Evolutionary conservation across 1,284 basidiomycete genomes (phyloP), one percentile per base, ranked within the genome.

Genomic region (Singerocomus rubriflavus): DNA sequence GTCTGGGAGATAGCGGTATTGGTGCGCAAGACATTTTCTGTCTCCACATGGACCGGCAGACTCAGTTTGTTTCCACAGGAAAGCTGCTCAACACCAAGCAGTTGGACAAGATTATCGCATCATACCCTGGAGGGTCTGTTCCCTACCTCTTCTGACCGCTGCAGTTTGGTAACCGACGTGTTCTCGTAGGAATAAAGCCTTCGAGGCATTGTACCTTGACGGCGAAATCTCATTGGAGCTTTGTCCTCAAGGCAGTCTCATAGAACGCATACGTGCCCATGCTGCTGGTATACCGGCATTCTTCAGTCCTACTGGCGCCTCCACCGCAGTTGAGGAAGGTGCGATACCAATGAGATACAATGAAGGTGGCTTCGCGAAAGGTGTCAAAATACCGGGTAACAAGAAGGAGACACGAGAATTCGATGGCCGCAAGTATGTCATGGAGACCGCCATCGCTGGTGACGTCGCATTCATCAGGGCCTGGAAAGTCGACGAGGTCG

Each of bases 261-360:
- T 90, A 16, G 96, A 97, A 67, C 85, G 94, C 55, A 79, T 97
- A 54, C 84, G 95, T 31, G 89, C 95, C 5, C 93, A 93, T 52
- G 95, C 91, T 4, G 91, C 93, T 21, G 96, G 96, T 50, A 95
- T 97, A 60, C 96, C 96, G 6, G 95, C 92, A 10, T 95, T 99
- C 76, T 99, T 81, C 73, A 98, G 94, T 5, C 91, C 94, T 5
- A 97, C 94, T 3, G 96, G 95, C 39, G 90, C 89, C n/a, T 82
- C 80, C 14, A 94, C 91, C n/a, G 86, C 88, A 6, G 81, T 93
- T 12, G 91, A 94, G 72, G 77, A 77, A 53, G 88, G 87, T 14
- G 67, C 75, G 4, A 93, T 94, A 63, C 90, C 91, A 30, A 78
- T 85, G 57, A 77, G 84, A 29, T 88, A 88, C 61, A 84, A 88